Evolutionary conservation across 192 early-diverging fungal genomes (phyloP), one percentile per base, ranked within the genome.

Genomic region (Rhizophagus prolifer): DNA sequence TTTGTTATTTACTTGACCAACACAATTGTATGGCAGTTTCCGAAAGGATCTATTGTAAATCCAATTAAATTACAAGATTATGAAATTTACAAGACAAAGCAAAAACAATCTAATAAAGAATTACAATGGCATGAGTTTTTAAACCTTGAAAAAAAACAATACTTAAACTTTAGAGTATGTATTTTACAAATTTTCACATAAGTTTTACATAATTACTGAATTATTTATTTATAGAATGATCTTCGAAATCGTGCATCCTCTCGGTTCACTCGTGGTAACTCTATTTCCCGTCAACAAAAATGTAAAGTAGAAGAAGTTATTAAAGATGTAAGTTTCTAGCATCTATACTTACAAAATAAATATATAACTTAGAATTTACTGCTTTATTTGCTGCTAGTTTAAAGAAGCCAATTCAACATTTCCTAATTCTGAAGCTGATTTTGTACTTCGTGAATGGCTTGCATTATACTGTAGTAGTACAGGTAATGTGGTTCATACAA

Each of bases 121-220:
- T 16, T 65, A 6, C 34, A 65, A 19, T 65, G 14, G 31, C 2
- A 34, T 36, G 30, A 62, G 21, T 62, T 62, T 62, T 25, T 62
- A 62, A 36, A 65, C 19, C 64, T 65, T 36, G 64, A 65, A 38
- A 65, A 38, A 6, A 65, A 34, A 0, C 14, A 65, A 65, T 65
- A 65, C 30, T 31, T 65, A 19, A 65, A 65, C 16, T 65, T 65
- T 19, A 65, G 64, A 19, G 64, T 36, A 65, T 34, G 14, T 65
- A 16, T 12, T 26, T 26, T 31, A 31, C 31, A 31, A 31, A 31
- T 31, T 31, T 31, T 31, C 30, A 31, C 2, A 31, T 4, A 31
- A 31, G 31, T 31, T 31, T 31, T 31, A 31, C 31, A 19, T 34
- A 19, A 3, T 36, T 65, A 36, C 38, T 31, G 4, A 31, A 31